Evolutionary conservation across 495 filamentous ascomycete genomes (phyloP).

Genomic region (Penicillium psychrofluorescens): DNA sequence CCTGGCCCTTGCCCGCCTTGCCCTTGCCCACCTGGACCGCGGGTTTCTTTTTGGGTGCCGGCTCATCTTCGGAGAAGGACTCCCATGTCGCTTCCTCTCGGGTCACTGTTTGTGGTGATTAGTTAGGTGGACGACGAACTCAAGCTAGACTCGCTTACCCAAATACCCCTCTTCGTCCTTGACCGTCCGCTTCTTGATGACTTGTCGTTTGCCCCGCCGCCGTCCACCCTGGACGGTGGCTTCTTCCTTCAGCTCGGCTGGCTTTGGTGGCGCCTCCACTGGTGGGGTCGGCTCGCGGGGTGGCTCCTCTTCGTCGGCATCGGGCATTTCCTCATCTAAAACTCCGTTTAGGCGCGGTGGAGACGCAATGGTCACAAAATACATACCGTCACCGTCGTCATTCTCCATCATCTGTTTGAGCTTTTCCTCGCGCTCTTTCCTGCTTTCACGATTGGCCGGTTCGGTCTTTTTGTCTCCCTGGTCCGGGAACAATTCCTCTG

Average conservation of each 20-base stretch:
- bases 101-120: slow-evolving; percentile 57
- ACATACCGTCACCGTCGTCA: slow-evolving; percentile 44
- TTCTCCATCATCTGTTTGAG: slow-evolving; percentile 85
- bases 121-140: slow-evolving; percentile 6
- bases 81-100: slow-evolving; percentile 86
- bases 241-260: slow-evolving; percentile 31
- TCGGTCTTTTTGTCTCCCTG: slow-evolving; percentile 23
- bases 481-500: slow-evolving; percentile 52
- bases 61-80: slow-evolving; percentile 91
- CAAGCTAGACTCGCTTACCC: slow-evolving; percentile 44
- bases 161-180: slow-evolving; percentile 94
- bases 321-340: slow-evolving; percentile 42
- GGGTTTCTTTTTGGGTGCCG: slow-evolving; percentile 58
- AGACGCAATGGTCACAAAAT: no score
- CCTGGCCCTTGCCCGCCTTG: slow-evolving; percentile 52
- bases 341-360: not conserved
- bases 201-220: slow-evolving; percentile 68
- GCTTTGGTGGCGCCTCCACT: slow-evolving; percentile 35
- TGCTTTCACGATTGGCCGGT: slow-evolving; percentile 42
- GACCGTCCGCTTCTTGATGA: slow-evolving; percentile 83
- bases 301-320: slow-evolving; percentile 36
- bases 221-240: slow-evolving; percentile 53
- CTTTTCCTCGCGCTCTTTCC: slow-evolving; percentile 64
- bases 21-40: slow-evolving; percentile 41
- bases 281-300: slow-evolving; percentile 39